Conservation (phyloP, 257 asterid genomes). For the Rauvolfia tetraphylla region DNA sequence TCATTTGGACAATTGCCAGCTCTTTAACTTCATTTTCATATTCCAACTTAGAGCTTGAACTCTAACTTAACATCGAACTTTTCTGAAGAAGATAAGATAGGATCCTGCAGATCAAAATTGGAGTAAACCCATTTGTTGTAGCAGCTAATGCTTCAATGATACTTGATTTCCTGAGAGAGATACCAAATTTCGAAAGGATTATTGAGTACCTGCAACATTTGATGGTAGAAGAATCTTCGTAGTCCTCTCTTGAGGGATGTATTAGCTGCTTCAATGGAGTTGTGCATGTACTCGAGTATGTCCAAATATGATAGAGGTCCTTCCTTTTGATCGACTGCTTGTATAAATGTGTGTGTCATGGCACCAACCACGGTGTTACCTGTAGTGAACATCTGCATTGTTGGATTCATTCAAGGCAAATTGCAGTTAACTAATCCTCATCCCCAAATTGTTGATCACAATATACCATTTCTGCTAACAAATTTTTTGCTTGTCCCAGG, state of each 20-base stretch:
- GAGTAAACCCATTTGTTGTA: neutral
- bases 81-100: conserved; percentile 47
- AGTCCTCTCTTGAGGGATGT: conserved; percentile 23
- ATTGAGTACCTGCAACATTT: conserved; percentile 54
- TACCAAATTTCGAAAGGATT: conserved; percentile 1
- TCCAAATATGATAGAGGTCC: conserved; percentile 38
- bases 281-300: conserved; percentile 39
- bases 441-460: neutral
- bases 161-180: neutral
- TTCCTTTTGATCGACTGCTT: conserved; percentile 36
- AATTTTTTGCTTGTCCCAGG: neutral
- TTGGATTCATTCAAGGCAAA: neutral
- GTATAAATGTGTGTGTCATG: conserved; percentile 58
- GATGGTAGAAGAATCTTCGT: conserved; percentile 42
- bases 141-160: neutral
- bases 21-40: neutral
- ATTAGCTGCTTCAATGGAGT: conserved; percentile 37
- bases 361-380: conserved; percentile 51
- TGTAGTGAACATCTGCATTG: conserved; percentile 46
- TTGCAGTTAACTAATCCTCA: neutral
- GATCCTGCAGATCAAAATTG: conserved; percentile 40
- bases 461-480: neutral
- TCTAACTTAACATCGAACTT: conserved; percentile 27
- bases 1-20: neutral
- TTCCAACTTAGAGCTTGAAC: conserved; percentile 37